Evolutionary conservation across 768 basidiomycete species (phyloP).

Genomic region (Auricularia heimuer): DNA sequence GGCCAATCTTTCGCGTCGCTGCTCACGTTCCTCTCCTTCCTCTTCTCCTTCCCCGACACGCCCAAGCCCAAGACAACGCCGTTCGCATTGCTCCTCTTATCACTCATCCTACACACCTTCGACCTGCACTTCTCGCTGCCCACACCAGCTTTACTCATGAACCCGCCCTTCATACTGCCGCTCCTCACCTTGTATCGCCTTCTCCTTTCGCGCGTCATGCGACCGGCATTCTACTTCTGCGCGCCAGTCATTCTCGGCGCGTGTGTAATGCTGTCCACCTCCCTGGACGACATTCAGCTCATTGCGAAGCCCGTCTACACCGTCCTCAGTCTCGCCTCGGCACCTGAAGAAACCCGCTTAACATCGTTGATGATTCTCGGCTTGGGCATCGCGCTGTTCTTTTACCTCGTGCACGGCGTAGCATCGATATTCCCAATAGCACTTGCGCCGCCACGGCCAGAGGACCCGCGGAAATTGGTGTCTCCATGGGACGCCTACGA

Average conservation of each 20-base stretch:
- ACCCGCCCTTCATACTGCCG: background rate
- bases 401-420: conserved; percentile 1
- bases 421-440: background rate
- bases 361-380: conserved; percentile 25
- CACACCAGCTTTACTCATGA: background rate
- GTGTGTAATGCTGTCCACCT: conserved; percentile 32
- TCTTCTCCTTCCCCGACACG: conserved; percentile 33
- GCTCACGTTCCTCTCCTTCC: conserved; percentile 29
- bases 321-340: conserved; percentile 14
- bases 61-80: conserved; percentile 36
- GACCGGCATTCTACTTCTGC: background rate
- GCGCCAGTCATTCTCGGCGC: background rate
- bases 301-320: conserved; percentile 4
- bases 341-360: conserved; percentile 42
- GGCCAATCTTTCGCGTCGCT: conserved; percentile 30
- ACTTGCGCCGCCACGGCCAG: conserved; percentile 13
- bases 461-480: background rate
- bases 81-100: conserved; percentile 43
- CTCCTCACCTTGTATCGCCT: background rate
- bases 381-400: conserved; percentile 11
- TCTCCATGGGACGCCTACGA: conserved; percentile 43
- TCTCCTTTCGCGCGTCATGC: background rate
- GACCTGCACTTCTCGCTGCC: background rate
- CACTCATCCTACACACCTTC: conserved; percentile 31
- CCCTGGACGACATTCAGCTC: conserved; percentile 32